Percentiles rank a stretch among this genome's conserved stretches.
Conservation (phyloP, 371 early-diverging fungal species). For the Mucor sp. region DNA sequence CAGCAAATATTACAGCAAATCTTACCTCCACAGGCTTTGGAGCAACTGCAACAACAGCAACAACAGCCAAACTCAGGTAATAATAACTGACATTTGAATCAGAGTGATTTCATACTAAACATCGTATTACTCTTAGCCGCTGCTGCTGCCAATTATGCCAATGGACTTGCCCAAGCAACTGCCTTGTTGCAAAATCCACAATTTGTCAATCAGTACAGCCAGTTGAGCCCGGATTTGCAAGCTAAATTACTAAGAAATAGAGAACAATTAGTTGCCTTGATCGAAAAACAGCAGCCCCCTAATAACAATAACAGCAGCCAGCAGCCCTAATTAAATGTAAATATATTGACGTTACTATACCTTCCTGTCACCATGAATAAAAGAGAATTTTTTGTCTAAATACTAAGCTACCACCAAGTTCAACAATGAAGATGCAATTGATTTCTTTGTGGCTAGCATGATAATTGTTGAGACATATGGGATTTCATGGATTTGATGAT, state of each 20-base stretch:
- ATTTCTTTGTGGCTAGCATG: no score
- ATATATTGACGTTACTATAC: neutral
- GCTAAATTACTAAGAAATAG: slow-evolving; percentile 33
- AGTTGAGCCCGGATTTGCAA: slow-evolving; percentile 39
- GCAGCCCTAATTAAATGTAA: neutral
- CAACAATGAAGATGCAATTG: no score
- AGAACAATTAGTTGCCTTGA: slow-evolving; percentile 37
- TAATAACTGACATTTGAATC: neutral
- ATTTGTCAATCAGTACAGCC: slow-evolving; percentile 37
- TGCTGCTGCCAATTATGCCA: slow-evolving; percentile 21
- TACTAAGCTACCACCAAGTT: no score
- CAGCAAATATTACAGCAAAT: slow-evolving; percentile 24
- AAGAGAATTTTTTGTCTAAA: neutral
- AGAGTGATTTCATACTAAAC: neutral
- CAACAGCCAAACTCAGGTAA: slow-evolving; percentile 1
- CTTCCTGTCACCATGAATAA: neutral
- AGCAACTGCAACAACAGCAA: slow-evolving; percentile 6
- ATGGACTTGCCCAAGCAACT: slow-evolving; percentile 39
- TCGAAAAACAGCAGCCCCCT: slow-evolving; percentile 21
- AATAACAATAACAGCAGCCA: neutral
- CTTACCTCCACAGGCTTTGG: slow-evolving; percentile 15
- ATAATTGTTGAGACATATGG: no score
- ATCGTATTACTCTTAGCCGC: neutral
- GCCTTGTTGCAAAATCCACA: slow-evolving; percentile 40
- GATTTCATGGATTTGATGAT: no score